Evolutionary conservation across 169 alveolate species (phyloP), one percentile per base, ranked within the genome.

Genomic region (Cryptosporidium bovis): DNA sequence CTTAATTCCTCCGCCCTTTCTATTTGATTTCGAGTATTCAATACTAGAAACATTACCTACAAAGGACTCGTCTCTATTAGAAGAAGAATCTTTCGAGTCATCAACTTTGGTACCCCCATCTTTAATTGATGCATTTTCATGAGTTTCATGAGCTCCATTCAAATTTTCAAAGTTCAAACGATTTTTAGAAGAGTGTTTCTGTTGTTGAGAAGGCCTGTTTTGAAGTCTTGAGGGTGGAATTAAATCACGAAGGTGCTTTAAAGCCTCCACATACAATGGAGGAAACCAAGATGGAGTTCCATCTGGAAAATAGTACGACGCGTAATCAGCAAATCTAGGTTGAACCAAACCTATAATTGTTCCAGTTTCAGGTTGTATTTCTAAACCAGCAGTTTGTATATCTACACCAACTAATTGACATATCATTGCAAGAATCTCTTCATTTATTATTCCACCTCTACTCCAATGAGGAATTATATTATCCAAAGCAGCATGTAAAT

Each of bases 271-370:
- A 62, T 77, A 77, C n/a, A 77, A 48, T 1, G 87, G 87, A 24
- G 87, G 87, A 31, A 77, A 77, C 87, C 87, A 77, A 31, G 87
- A 77, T 7, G 87, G 87, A 40, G 87, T 77, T 12, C 87, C 87
- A 60, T 77, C 87, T 13, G 87, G 87, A 40, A 77, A 77, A 31
- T 60, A 77, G 18, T 77, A 77, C 24, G 87, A 77, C 12, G 87
- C 87, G 48, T 77, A 77, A 46, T 77, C 87, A 16, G 87, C 87
- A 77, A 77, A 77, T 77, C 87, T 77, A 58, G 87, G 87, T 46
- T 77, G 87, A 20, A 77, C 87, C 12, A 77, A 48, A 58, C 87
- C 87, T 1, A 77, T 62, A 27, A 77, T 77, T 15, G 87, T 77
- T 4, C 87, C 87, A 27, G 87, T 77, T 51, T 77, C 87, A 40